These are phyloP conservation scores for Achaetomiella virescens DNA, from an alignment of 495 filamentous ascomycete species.

Conservation along the genomic window DNA sequence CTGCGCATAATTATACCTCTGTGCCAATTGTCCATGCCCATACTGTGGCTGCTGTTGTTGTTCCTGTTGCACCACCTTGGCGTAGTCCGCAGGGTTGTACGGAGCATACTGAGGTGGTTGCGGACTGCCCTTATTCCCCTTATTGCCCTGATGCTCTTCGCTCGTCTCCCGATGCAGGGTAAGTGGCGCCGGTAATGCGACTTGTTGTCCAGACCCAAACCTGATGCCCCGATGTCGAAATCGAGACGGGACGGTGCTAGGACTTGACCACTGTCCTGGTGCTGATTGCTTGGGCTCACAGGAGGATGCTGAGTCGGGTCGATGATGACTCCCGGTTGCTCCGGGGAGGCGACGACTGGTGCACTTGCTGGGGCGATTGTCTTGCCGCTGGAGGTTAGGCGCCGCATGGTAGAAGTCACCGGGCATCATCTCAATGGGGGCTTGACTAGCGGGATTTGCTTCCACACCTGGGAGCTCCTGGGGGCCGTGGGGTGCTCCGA, in stretches of 20 bases:
- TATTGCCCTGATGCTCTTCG: conserved; percentile 35
- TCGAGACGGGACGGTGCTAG: conserved; percentile 30
- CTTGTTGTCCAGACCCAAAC: conserved; percentile 31
- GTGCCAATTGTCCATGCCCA: conserved; percentile 9
- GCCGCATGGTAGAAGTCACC: conserved; percentile 38
- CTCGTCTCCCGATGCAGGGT: conserved; percentile 34
- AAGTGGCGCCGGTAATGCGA: conserved; percentile 28
- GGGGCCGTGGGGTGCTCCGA: conserved; percentile 11
- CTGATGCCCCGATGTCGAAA: conserved; percentile 31
- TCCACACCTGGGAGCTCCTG: conserved; percentile 22
- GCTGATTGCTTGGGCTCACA: conserved; percentile 15
- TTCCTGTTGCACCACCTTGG: conserved; percentile 16
- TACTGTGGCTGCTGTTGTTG: conserved; percentile 11
- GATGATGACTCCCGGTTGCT: conserved; percentile 30
- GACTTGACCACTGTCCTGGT: conserved; percentile 18
- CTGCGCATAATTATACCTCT: conserved; percentile 16
- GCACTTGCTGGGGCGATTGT: conserved; percentile 16
- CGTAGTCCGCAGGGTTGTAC: conserved; percentile 44
- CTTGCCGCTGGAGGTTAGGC: conserved; percentile 15
- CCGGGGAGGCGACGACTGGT: conserved; percentile 1
- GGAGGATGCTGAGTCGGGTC: conserved; percentile 25
- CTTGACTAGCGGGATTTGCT: conserved; percentile 8
- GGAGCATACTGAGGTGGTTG: conserved; percentile 24
- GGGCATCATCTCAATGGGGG: conserved; percentile 40
- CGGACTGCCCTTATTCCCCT: conserved; percentile 17